These are phyloP conservation scores for Coleophoma eucalyptorum DNA, from an alignment of 2,329 filamentous ascomycete genomes.

Conservation along the genomic window DNA sequence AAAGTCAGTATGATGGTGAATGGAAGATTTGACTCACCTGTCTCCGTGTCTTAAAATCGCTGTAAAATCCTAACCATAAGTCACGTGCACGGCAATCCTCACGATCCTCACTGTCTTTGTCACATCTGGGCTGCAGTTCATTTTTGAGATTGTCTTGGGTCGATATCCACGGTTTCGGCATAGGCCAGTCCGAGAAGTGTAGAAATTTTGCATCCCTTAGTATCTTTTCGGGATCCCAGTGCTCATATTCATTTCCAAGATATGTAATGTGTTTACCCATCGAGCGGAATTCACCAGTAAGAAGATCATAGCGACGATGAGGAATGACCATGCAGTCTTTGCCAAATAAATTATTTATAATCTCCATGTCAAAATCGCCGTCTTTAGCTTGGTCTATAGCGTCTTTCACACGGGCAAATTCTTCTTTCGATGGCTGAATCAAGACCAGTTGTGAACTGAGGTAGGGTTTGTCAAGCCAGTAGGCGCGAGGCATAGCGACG, in stretches of 20 bases:
- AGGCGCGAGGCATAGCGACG: constrained; percentile 67
- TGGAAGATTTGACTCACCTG: no score
- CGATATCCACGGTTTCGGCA: constrained; percentile 49
- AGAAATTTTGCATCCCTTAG: constrained; percentile 49
- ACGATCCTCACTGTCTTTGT: not conserved
- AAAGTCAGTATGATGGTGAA: no score
- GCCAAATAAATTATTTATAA: constrained; percentile 40
- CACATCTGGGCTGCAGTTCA: not conserved
- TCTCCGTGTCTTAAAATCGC: constrained; percentile 5
- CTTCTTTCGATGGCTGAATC: constrained; percentile 50
- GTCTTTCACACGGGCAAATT: constrained; percentile 34
- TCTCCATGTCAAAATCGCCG: constrained; percentile 50
- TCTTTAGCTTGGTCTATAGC: constrained; percentile 11
- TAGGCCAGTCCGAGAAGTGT: constrained; percentile 56
- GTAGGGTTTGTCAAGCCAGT: constrained; percentile 57
- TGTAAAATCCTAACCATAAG: constrained; percentile 9
- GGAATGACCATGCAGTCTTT: constrained; percentile 41
- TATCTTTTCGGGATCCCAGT: constrained; percentile 47
- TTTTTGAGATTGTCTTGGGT: not conserved
- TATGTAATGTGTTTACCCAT: constrained; percentile 41
- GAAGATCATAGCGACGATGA: constrained; percentile 48
- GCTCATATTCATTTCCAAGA: constrained; percentile 39
- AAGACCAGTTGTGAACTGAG: constrained; percentile 61
- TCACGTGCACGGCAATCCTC: constrained; percentile 1
- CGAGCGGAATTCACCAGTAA: constrained; percentile 49